A percentile compares a stretch with the other conserved stretches of the same genome.
Conservation (phyloP, 1,284 basidiomycete genomes). For the Malassezia obtusa region DNA sequence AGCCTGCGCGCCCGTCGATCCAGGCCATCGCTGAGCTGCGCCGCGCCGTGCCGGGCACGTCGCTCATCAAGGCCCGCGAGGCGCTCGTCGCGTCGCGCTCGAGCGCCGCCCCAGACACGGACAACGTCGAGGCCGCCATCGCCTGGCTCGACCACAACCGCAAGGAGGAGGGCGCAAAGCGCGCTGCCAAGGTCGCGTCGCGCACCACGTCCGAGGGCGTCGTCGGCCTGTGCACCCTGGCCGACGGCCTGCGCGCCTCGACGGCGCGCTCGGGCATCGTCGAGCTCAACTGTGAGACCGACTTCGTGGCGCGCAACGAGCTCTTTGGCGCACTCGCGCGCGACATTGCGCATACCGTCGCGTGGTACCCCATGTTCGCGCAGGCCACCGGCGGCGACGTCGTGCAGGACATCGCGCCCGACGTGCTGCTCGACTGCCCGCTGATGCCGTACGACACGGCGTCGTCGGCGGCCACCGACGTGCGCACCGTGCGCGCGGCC, state of each 20-base stretch:
- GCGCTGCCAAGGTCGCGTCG: slow-evolving; percentile 70
- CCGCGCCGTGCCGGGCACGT: slow-evolving; percentile 61
- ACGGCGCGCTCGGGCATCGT: slow-evolving; percentile 65
- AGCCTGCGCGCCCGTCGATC: slow-evolving; percentile 49
- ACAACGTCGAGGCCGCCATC: slow-evolving; percentile 65
- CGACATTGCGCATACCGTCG: slow-evolving; percentile 76
- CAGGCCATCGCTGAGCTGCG: slow-evolving; percentile 77
- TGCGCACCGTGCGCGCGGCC: slow-evolving; percentile 60
- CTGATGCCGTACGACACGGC: slow-evolving; percentile 21
- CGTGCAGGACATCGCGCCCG: slow-evolving; percentile 21
- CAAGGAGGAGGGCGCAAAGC: slow-evolving; percentile 61
- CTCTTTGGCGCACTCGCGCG: slow-evolving; percentile 68
- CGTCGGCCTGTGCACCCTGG: slow-evolving; percentile 64
- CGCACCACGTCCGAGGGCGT: slow-evolving; percentile 68
- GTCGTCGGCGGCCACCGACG: slow-evolving; percentile 12
- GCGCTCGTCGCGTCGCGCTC: slow-evolving; percentile 60
- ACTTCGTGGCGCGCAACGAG: slow-evolving; percentile 82
- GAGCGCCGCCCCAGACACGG: slow-evolving; percentile 50
- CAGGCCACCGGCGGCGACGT: background rate
- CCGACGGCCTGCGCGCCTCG: slow-evolving; percentile 51
- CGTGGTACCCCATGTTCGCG: slow-evolving; percentile 59
- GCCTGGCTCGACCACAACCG: slow-evolving; percentile 71
- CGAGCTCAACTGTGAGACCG: slow-evolving; percentile 92
- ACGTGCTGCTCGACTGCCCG: slow-evolving; percentile 45
- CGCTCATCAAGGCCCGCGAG: slow-evolving; percentile 76